A percentile compares a stretch with the other conserved stretches of the same genome.
These are phyloP conservation scores for Trametes meyenii DNA, from an alignment of 768 basidiomycete genomes.

Conservation along the genomic window DNA sequence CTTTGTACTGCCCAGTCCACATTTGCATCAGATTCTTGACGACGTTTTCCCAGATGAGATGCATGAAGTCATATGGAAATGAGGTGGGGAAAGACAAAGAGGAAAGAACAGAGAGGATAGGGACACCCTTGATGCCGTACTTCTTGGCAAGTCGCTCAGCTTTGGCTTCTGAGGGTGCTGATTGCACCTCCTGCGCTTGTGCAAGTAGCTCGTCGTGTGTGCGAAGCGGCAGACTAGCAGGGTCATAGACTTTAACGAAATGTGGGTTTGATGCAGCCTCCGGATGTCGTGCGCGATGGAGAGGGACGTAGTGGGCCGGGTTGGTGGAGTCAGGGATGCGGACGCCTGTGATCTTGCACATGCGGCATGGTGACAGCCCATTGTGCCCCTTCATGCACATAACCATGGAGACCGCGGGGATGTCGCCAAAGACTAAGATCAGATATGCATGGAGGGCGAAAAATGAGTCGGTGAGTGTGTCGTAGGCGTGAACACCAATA, in stretches of 20 bases:
- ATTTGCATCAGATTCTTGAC: constrained; percentile 26
- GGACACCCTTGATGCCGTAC: constrained; percentile 21
- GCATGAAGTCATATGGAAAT: constrained; percentile 35
- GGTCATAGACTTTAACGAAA: constrained; percentile 1
- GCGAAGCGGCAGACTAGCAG: constrained; percentile 20
- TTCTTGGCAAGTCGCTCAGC: constrained; percentile 14
- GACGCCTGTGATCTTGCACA: constrained; percentile 41
- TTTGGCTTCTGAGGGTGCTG: constrained; percentile 4
- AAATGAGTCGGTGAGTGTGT: constrained; percentile 27
- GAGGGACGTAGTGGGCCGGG: constrained; percentile 36
- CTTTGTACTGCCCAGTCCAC: constrained; percentile 32
- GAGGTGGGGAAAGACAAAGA: constrained; percentile 25
- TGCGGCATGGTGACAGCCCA: constrained; percentile 38
- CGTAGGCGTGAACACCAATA: constrained; percentile 41
- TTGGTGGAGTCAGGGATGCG: constrained; percentile 13
- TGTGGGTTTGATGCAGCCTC: background rate
- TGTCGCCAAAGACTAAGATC: constrained; percentile 38
- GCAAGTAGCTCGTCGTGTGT: constrained; percentile 14
- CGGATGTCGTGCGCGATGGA: constrained; percentile 29
- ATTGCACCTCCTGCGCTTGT: constrained; percentile 17
- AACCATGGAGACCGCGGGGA: constrained; percentile 34
- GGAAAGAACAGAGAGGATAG: constrained; percentile 5
- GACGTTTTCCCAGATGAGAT: constrained; percentile 33
- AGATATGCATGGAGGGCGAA: constrained; percentile 38
- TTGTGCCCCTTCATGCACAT: constrained; percentile 49